phyloP scores from a whole-genome alignment of 2,329 filamentous ascomycete genomes.

The Leptographium galeiforme region DNA sequence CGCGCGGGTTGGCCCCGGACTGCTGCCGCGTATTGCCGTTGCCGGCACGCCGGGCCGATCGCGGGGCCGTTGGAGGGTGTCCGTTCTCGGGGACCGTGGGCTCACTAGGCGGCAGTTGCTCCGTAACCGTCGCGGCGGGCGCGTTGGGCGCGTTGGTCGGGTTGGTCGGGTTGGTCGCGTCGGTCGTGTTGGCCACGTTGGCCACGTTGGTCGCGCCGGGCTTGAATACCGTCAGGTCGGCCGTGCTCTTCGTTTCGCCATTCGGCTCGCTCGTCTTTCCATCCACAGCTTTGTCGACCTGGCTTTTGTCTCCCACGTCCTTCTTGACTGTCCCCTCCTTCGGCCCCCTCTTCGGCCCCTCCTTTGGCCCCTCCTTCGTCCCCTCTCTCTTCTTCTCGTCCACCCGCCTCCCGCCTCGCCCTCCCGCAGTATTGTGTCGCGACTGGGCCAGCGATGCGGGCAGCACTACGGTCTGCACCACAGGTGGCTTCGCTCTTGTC shows the following conservation, averaged over 20 bases:
- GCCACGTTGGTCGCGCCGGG: too few relatives aligned
- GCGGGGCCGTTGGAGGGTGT: constrained; percentile 11
- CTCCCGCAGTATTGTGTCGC: constrained; percentile 8
- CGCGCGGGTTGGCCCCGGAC: constrained; percentile 45
- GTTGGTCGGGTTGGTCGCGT: too few relatives aligned
- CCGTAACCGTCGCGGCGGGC: too few relatives aligned
- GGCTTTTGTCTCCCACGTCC: background rate
- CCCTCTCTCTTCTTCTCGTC: background rate
- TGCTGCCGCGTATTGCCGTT: constrained; percentile 23
- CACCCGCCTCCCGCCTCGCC: background rate
- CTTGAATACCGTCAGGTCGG: too few relatives aligned
- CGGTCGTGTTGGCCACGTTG: too few relatives aligned
- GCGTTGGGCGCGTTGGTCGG: too few relatives aligned
- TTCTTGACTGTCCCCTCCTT: background rate
- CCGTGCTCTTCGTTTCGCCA: too few relatives aligned
- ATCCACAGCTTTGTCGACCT: background rate
- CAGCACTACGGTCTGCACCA: background rate
- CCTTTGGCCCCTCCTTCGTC: background rate
- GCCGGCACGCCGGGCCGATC: background rate
- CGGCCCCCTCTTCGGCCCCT: too few relatives aligned
- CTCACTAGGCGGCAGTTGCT: too few relatives aligned
- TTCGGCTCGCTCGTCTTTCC: background rate
- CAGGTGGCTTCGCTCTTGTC: background rate
- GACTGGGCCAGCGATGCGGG: constrained; percentile 11
- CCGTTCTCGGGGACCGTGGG: too few relatives aligned